A percentile compares a stretch with the other conserved stretches of the same genome.
Conservation (phyloP, 352 stramenopile species). For the Phytophthora constricta region DNA sequence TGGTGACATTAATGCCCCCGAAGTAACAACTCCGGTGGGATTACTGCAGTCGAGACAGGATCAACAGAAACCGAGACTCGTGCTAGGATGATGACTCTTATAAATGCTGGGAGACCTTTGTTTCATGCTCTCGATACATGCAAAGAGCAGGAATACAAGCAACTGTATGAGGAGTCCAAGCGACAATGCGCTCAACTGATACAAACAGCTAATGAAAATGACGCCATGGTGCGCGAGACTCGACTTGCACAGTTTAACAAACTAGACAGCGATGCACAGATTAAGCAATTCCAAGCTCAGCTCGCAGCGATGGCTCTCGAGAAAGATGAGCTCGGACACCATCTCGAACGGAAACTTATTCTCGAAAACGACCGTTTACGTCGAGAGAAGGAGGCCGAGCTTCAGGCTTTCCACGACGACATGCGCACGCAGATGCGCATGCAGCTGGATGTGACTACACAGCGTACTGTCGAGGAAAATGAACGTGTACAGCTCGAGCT, state of each 20-base stretch:
- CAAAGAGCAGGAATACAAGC: conserved; percentile 65
- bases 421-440: conserved; percentile 61
- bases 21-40: conserved; percentile 18
- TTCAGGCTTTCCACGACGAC: conserved; percentile 43
- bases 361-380: conserved; percentile 62
- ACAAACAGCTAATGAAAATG: conserved; percentile 41
- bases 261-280: conserved; percentile 32
- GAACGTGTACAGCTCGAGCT: conserved; percentile 66
- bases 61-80: conserved; percentile 25
- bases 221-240: conserved; percentile 44
- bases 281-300: conserved; percentile 39
- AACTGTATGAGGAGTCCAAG: conserved; percentile 53
- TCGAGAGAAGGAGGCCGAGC: conserved; percentile 56
- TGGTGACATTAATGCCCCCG: conserved; percentile 6
- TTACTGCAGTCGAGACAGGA: conserved; percentile 6
- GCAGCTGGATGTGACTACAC: conserved; percentile 67
- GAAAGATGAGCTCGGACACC: conserved; percentile 54
- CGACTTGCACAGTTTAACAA: conserved; percentile 46
- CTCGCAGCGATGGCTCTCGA: conserved; percentile 34
- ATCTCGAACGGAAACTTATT: conserved; percentile 66
- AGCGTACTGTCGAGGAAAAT: conserved; percentile 74
- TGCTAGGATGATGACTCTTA: conserved; percentile 45
- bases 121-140: conserved; percentile 66
- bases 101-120: conserved; percentile 47
- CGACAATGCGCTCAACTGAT: conserved; percentile 39